phyloP scores from a whole-genome alignment of 768 basidiomycete species.

The Rhodosporidiobolus sp. region DNA sequence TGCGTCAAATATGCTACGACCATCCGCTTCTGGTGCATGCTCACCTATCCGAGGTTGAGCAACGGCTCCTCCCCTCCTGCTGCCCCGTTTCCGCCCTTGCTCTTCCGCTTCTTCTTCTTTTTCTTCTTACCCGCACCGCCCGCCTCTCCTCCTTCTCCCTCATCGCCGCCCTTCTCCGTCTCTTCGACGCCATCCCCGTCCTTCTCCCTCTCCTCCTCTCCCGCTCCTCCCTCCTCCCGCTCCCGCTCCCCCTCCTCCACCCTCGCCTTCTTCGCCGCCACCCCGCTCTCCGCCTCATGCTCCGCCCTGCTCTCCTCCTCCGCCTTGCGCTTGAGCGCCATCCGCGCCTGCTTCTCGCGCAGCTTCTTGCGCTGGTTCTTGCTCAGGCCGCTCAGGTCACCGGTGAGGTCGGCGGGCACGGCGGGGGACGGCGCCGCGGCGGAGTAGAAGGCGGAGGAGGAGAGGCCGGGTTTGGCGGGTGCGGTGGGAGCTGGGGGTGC shows the following conservation, averaged over 20 bases:
- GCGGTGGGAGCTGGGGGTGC: background rate
- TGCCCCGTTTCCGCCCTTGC: background rate
- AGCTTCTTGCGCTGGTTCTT: conserved; percentile 38
- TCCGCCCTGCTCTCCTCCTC: conserved; percentile 19
- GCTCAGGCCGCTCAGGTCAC: background rate
- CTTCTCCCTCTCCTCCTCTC: background rate
- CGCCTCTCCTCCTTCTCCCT: background rate
- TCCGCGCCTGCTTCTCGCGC: conserved; percentile 9
- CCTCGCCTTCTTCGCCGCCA: background rate
- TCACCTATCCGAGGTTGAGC: conserved; percentile 1
- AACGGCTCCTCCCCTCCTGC: background rate
- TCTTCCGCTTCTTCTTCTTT: conserved; percentile 15
- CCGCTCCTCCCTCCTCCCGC: background rate
- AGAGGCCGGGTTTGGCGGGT: background rate
- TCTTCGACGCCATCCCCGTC: background rate
- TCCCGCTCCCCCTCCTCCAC: background rate
- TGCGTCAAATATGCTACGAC: background rate
- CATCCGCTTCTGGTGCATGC: too few species aligned
- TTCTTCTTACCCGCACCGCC: background rate
- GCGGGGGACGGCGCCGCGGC: background rate
- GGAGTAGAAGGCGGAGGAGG: conserved; percentile 6
- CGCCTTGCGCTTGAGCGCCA: background rate
- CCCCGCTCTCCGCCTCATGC: background rate
- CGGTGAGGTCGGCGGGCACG: background rate
- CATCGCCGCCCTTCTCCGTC: background rate